Evolutionary conservation across 371 early-diverging fungal genomes (phyloP).

Genomic region (Actinomortierella wolfii): DNA sequence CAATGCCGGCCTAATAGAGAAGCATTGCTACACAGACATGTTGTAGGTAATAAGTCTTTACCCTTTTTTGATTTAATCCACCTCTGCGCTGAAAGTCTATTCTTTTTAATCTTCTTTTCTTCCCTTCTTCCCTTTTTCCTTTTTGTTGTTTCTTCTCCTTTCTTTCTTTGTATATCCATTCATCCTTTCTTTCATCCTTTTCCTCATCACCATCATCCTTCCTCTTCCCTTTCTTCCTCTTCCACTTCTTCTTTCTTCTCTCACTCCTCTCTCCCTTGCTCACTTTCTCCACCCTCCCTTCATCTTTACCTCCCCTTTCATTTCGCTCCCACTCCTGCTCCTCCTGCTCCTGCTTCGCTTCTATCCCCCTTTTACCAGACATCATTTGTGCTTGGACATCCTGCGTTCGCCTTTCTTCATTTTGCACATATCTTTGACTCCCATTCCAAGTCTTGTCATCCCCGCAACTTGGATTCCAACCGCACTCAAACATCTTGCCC

Average conservation of each 20-base stretch:
- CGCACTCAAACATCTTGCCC: too few species aligned
- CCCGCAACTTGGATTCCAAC: too few species aligned
- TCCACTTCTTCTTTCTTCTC: background rate
- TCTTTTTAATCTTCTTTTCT: background rate
- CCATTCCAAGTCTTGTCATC: too few species aligned
- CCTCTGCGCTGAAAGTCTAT: too few species aligned
- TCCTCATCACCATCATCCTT: background rate
- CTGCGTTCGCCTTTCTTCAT: too few species aligned
- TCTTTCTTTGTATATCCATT: background rate
- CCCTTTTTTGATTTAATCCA: too few species aligned
- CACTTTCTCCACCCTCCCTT: too few species aligned
- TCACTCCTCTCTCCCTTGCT: background rate
- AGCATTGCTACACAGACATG: too few species aligned
- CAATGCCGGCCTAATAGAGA: too few species aligned
- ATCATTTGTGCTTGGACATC: too few species aligned
- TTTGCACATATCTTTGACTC: too few species aligned
- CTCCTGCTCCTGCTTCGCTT: constrained; percentile 1
- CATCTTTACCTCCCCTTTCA: background rate
- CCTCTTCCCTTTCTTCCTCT: background rate
- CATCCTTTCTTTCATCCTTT: background rate
- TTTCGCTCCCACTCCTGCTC: background rate
- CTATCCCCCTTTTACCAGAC: background rate
- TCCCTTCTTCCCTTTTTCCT: background rate
- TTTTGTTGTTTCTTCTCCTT: background rate
- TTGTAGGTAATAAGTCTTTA: too few species aligned